These are phyloP conservation scores for Mycosphaerella arachidis DNA, from an alignment of 2,329 filamentous ascomycete species.

Conservation along the genomic window DNA sequence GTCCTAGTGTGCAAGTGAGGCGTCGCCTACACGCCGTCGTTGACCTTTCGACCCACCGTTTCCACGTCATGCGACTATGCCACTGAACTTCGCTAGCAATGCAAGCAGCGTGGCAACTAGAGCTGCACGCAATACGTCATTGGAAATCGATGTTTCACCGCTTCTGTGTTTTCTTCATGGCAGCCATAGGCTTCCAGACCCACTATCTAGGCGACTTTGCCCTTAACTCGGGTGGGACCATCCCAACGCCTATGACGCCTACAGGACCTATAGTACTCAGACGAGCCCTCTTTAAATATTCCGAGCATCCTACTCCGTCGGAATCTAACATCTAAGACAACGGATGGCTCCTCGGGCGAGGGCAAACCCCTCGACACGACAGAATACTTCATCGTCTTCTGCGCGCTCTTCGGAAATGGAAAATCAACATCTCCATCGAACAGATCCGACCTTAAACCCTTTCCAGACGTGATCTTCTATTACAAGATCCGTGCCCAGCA, in stretches of 20 bases:
- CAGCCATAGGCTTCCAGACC: conserved; percentile 36
- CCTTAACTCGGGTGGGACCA: conserved; percentile 58
- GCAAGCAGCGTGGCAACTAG: background rate
- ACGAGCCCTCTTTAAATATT: conserved; percentile 65
- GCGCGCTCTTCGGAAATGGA: conserved; percentile 65
- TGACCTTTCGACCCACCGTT: background rate
- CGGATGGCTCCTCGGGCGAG: conserved; percentile 66
- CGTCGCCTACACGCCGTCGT: background rate
- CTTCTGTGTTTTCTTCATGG: background rate
- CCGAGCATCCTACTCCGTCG: conserved; percentile 69
- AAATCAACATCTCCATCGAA: conserved; percentile 67
- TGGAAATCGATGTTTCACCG: too few relatives aligned
- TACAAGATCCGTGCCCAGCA: conserved; percentile 67
- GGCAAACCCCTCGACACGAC: conserved; percentile 61
- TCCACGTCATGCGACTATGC: background rate
- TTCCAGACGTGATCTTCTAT: conserved; percentile 60
- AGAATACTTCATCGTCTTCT: conserved; percentile 64
- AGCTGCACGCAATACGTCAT: too few relatives aligned
- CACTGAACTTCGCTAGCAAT: background rate
- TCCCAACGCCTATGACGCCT: conserved; percentile 67
- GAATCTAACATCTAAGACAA: conserved; percentile 66
- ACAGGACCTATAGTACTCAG: conserved; percentile 67
- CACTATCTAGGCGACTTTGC: conserved; percentile 44
- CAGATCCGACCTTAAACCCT: conserved; percentile 45
- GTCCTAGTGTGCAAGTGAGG: background rate